Percentiles rank a stretch among this genome's conserved stretches.
phyloP scores from a whole-genome alignment of 371 early-diverging fungal species.

The Mucor mucedo region DNA sequence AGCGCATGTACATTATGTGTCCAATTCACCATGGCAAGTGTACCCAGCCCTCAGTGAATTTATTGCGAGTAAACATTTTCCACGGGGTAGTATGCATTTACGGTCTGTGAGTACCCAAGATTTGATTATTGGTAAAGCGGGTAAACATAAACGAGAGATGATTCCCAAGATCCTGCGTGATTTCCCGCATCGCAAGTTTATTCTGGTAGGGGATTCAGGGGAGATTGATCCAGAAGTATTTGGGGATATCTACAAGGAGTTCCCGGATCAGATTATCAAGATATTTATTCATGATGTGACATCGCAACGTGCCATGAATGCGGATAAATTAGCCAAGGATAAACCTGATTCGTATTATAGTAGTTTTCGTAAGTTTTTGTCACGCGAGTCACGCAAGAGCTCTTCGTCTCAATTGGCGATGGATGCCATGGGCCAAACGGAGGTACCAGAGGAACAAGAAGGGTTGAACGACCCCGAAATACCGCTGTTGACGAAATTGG shows the following conservation, averaged over 20 bases:
- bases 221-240: conserved; percentile 72
- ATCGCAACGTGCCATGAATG: conserved; percentile 43
- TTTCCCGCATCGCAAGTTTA: conserved; percentile 68
- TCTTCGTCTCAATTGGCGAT: conserved; percentile 35
- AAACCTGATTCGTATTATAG: conserved; percentile 37
- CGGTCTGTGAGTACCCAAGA: conserved; percentile 40
- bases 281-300: conserved; percentile 74
- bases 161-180: conserved; percentile 41
- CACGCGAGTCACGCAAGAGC: conserved; percentile 29
- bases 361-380: conserved; percentile 31
- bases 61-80: conserved; percentile 39
- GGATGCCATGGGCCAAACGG: conserved; percentile 47
- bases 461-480: conserved; percentile 37
- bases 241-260: conserved; percentile 38
- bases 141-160: conserved; percentile 45
- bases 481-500: conserved; percentile 39
- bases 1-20: conserved; percentile 53
- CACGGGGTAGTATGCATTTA: conserved; percentile 51
- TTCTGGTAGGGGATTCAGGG: conserved; percentile 74
- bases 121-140: conserved; percentile 37
- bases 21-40: conserved; percentile 58
- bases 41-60: conserved; percentile 49
- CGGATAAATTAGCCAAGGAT: conserved; percentile 30
- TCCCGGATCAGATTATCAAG: conserved; percentile 61
- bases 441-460: conserved; percentile 41